Percentiles rank a stretch among this genome's conserved stretches.
These are phyloP conservation scores for Yamadazyma conglobata DNA, from an alignment of 1,139 yeast species.

Conservation along the genomic window DNA sequence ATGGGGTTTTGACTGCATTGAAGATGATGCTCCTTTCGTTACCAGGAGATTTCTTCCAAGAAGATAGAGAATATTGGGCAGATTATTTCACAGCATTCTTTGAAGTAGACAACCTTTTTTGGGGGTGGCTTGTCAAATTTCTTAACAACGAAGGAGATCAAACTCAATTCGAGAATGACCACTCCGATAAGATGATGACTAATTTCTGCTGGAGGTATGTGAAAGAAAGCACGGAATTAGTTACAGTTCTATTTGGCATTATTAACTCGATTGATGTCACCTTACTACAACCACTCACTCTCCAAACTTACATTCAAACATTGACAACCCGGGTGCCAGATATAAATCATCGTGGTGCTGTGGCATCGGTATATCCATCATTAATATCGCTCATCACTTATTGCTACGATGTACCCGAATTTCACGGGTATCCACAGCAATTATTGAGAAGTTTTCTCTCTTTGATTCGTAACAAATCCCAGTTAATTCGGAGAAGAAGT, in stretches of 20 bases:
- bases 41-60: conserved; percentile 2
- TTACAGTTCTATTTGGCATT: conserved; percentile 33
- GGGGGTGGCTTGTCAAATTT: conserved; percentile 30
- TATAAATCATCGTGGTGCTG: conserved; percentile 88
- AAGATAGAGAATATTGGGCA: conserved; percentile 4
- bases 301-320: neutral
- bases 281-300: neutral
- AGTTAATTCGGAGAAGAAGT: conserved; percentile 79
- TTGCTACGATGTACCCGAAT: conserved; percentile 32
- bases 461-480: conserved; percentile 54
- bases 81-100: conserved; percentile 5
- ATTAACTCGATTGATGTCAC: neutral
- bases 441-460: conserved; percentile 59
- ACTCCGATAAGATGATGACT: conserved; percentile 49
- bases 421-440: conserved; percentile 35
- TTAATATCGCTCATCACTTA: conserved; percentile 60
- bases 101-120: conserved; percentile 23
- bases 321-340: conserved; percentile 58
- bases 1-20: conserved; percentile 63
- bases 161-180: conserved; percentile 21
- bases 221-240: conserved; percentile 66
- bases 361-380: conserved; percentile 81
- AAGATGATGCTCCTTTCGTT: conserved; percentile 35
- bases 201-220: conserved; percentile 82
- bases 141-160: neutral